Conservation (phyloP, 768 basidiomycete genomes). For the Epithele typhae region DNA sequence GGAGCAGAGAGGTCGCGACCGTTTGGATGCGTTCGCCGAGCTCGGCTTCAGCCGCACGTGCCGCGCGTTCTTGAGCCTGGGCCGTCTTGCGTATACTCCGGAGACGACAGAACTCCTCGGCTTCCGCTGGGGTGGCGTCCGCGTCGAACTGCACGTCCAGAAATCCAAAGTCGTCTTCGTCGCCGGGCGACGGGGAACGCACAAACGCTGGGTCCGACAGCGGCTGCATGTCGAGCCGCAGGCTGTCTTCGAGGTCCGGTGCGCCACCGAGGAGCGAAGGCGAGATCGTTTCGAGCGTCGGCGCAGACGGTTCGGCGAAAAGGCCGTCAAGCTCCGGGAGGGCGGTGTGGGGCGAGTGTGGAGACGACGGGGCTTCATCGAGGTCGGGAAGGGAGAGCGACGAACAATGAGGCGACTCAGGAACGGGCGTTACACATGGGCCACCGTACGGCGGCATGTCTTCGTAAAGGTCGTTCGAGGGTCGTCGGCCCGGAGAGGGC, state of each 20-base stretch:
- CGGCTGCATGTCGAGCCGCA: constrained; percentile 23
- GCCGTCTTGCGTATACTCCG: constrained; percentile 17
- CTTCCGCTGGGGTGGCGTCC: constrained; percentile 11
- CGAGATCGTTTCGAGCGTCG: constrained; percentile 17
- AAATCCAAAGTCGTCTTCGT: constrained; percentile 23
- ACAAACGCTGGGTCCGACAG: constrained; percentile 20
- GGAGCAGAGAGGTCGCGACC: constrained; percentile 30
- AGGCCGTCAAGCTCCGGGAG: constrained; percentile 12
- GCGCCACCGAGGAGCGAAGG: constrained; percentile 17
- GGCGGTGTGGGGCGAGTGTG: constrained; percentile 16
- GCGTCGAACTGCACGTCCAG: constrained; percentile 24
- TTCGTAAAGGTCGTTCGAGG: constrained; percentile 11
- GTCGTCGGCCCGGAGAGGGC: constrained; percentile 9
- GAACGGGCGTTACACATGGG: constrained; percentile 15
- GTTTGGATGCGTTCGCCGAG: constrained; percentile 25
- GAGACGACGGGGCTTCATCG: constrained; percentile 15
- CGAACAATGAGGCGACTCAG: constrained; percentile 14
- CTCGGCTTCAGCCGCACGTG: constrained; percentile 20
- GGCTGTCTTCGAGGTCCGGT: constrained; percentile 11
- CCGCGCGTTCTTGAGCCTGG: constrained; percentile 19
- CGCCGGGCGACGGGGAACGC: constrained; percentile 24
- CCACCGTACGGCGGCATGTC: constrained; percentile 4
- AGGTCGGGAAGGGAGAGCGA: constrained; percentile 10
- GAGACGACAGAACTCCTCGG: constrained; percentile 22
- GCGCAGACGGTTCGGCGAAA: constrained; percentile 1